Evolutionary conservation across 495 filamentous ascomycete genomes (phyloP), one percentile per base, ranked within the genome.

Genomic region (Xylaria scruposa): DNA sequence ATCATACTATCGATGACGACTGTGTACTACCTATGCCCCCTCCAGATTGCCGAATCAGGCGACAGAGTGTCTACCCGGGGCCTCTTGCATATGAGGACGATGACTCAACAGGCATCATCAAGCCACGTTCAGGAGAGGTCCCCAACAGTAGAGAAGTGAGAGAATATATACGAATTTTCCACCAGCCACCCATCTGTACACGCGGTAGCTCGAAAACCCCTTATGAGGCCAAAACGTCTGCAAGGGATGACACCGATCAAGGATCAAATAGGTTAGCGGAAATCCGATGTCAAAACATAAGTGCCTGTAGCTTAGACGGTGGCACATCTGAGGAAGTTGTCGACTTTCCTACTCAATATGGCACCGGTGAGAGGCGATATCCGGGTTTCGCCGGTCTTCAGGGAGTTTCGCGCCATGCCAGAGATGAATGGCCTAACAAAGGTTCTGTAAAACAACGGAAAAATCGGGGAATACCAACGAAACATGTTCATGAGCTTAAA

Each of bases 141-240:
- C 80, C 79, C 8, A 78, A 74, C 21, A 80, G 76, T 60, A 73
- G 77, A 63, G 79, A 83, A 73, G 79, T 81, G 24, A 74, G 73
- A 75, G 78, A 82, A 17, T 80, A 80, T 67, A 79, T 81, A 42
- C 61, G 78, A 21, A 71, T 74, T 46, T 80, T 80, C 42, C 77
- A 82, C 29, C 75, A 77, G 31, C 82, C 81, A 31, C 83, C 79
- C 5, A 81, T 84, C 40, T 74, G 76, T 46, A 74, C 74, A 61
- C 80, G 81, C 15, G 59, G 71, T 19, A 84, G 79, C 71, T 84
- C 83, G 47, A 76, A 62, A 51, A 73, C 66, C 42, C 56, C 83
- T 47, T 73, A 70, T 59, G 69, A 68, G 7, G 13, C 40, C 24
- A 36, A 68, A 47, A 54, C 29, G 38, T 15, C 40, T 38, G 4